Conservation (phyloP, 73 alveolate species). For the Tetrahymena thermophila region DNA sequence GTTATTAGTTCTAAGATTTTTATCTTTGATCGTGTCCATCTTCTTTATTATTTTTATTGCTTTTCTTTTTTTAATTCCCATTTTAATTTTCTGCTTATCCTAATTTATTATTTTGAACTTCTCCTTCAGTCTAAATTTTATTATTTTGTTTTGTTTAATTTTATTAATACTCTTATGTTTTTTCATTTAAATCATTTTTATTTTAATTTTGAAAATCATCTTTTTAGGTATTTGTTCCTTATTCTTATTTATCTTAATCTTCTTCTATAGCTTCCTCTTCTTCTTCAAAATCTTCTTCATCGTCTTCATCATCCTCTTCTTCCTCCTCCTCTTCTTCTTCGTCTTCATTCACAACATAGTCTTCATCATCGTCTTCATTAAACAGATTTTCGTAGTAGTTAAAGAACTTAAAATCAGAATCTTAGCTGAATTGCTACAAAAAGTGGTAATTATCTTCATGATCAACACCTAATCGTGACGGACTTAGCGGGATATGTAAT, state of each 20-base stretch:
- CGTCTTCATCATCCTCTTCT: not conserved
- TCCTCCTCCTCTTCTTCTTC: not conserved
- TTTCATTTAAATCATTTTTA: not conserved
- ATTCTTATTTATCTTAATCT: not conserved
- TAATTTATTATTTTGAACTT: not conserved
- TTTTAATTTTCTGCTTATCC: not conserved
- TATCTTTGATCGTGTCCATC: not conserved
- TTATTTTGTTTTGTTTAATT: not conserved
- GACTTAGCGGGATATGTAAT: not conserved
- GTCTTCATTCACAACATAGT: not conserved
- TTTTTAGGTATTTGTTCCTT: not conserved
- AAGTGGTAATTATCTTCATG: not conserved
- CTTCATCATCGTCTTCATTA: not conserved
- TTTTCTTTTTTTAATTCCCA: not conserved
- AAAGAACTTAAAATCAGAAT: not conserved
- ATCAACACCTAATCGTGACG: not conserved
- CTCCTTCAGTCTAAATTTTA: not conserved
- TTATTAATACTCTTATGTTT: not conserved
- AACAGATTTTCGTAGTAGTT: not conserved
- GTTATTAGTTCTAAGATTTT: not conserved
- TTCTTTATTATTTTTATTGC: not conserved
- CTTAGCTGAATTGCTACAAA: not conserved
- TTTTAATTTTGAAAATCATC: not conserved
- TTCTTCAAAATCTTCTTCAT: not conserved
- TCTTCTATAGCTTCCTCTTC: not conserved